Conservation (phyloP, 495 filamentous ascomycete species). For the Aspergillus cristatus region DNA sequence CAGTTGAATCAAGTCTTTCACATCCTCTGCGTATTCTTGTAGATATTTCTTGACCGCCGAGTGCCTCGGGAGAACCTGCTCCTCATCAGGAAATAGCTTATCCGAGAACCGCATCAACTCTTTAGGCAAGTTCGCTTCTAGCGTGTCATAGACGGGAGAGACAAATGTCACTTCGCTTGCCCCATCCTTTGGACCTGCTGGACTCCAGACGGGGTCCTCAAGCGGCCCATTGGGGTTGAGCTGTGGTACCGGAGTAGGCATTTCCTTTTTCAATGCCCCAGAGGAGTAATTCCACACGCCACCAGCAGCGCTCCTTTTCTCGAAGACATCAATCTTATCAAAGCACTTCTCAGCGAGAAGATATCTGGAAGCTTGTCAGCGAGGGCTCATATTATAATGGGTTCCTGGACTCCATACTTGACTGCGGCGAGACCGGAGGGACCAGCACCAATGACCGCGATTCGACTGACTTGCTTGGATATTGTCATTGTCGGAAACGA, state of each 20-base stretch:
- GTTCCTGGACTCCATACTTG: slow-evolving; percentile 22
- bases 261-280: slow-evolving; percentile 16
- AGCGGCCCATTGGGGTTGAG: slow-evolving; percentile 29
- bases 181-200: slow-evolving; percentile 9
- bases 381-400: not conserved
- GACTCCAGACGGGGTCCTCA: slow-evolving; percentile 36
- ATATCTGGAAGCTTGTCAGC: slow-evolving; percentile 41
- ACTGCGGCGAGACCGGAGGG: slow-evolving; percentile 34
- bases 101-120: slow-evolving; percentile 75
- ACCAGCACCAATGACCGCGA: slow-evolving; percentile 39
- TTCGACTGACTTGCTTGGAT: slow-evolving; percentile 20
- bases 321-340: slow-evolving; percentile 63
- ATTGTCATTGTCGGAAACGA: slow-evolving; percentile 10
- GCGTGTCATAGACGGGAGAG: slow-evolving; percentile 68
- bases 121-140: slow-evolving; percentile 85
- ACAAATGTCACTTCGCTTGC: slow-evolving; percentile 37
- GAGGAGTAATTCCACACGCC: slow-evolving; percentile 71
- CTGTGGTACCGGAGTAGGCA: slow-evolving; percentile 29
- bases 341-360: slow-evolving; percentile 66
- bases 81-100: slow-evolving; percentile 47
- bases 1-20: slow-evolving; percentile 46
- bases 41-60: slow-evolving; percentile 63
- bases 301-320: slow-evolving; percentile 65
- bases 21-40: slow-evolving; percentile 57
- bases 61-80: slow-evolving; percentile 65